Base-by-base conservation (phyloP, 768 basidiomycete genomes). In the Boletus pseudopeckii region DNA sequence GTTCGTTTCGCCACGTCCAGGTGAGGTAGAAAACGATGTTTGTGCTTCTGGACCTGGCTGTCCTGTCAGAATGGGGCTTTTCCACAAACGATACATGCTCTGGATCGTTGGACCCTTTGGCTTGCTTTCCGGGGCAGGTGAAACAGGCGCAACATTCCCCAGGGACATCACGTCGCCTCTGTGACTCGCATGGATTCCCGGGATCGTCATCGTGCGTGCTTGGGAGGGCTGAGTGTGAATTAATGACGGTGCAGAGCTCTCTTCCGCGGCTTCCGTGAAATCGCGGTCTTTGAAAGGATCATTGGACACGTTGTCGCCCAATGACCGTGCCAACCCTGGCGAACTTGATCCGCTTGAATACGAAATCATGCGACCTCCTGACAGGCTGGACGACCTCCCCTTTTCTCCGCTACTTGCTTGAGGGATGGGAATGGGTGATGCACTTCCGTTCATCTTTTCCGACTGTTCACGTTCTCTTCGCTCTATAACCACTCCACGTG, bases 161-260 rank as follows among this genome's bases (percentile, higher is more conserved):
- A 93, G 78, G 4, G 90, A 86, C 84, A 90, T 89, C 40, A 92
- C 81, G 56, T 92, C 89, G 9, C 87, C 88, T n/a, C 82, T 82
- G 63, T 92, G 86, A 60, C 84, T 88, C 4, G 83, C 89, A 62
- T 92, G 90, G 55, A 93, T 93, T 2, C 89, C 88, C 9, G 91
- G 91, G 57, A 93, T 92, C 14, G 82, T 84, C 91, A 93, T 93
- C 39, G 80, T 86, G 61, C 83, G 86, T 30, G 82, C 86, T 64
- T 84, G 82, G 8, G 75, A 67, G 3, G 90, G 90, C 63, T 92
- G 91, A 17, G 83, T 83, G 58, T 85, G 82, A 59, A 89, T 88
- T 8, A 85, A 81, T 17, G 75, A 71, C 10, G 75, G 68, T 43
- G 72, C 59, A 20, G 63, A 52, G 37, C 66, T 67, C 26, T 67